These are phyloP conservation scores for Daldinia vernicosa DNA, from an alignment of 495 filamentous ascomycete species.

Conservation along the genomic window DNA sequence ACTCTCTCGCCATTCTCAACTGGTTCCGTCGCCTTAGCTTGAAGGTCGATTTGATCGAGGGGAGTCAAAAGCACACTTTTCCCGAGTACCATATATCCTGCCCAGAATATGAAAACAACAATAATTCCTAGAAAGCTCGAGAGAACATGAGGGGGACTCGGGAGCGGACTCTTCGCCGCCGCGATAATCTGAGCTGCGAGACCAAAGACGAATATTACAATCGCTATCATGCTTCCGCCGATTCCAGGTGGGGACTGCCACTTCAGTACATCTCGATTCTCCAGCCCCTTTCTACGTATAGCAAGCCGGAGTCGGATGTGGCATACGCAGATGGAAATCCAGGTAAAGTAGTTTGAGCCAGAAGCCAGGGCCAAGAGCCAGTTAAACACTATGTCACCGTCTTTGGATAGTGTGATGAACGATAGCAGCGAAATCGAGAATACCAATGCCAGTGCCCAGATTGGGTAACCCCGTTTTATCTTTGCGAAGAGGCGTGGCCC, in stretches of 20 bases:
- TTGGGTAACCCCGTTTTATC: slow-evolving; percentile 61
- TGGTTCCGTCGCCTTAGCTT: slow-evolving; percentile 11
- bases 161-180: slow-evolving; percentile 29
- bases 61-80: slow-evolving; percentile 24
- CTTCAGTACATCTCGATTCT: slow-evolving; percentile 23
- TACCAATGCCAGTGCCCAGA: slow-evolving; percentile 57
- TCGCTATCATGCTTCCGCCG: slow-evolving; percentile 29
- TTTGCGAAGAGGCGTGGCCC: slow-evolving; percentile 60
- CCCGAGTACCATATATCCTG: slow-evolving; percentile 34
- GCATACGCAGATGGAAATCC: slow-evolving; percentile 69
- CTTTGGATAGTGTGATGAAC: slow-evolving; percentile 27
- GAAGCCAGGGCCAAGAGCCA: slow-evolving; percentile 73
- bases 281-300: slow-evolving; percentile 19
- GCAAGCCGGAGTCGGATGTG: slow-evolving; percentile 73
- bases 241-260: slow-evolving; percentile 39
- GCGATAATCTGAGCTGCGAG: slow-evolving; percentile 40
- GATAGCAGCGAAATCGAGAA: slow-evolving; percentile 53
- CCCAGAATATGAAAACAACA: slow-evolving; percentile 33
- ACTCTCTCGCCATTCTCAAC: slow-evolving; percentile 21
- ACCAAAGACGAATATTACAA: slow-evolving; percentile 36
- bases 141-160: slow-evolving; percentile 23
- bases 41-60: slow-evolving; percentile 36
- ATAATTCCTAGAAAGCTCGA: slow-evolving; percentile 38
- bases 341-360: slow-evolving; percentile 70
- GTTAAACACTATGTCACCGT: slow-evolving; percentile 50